Base-by-base conservation (phyloP, 805 yeast species). In the Jamesozyma piceae region DNA sequence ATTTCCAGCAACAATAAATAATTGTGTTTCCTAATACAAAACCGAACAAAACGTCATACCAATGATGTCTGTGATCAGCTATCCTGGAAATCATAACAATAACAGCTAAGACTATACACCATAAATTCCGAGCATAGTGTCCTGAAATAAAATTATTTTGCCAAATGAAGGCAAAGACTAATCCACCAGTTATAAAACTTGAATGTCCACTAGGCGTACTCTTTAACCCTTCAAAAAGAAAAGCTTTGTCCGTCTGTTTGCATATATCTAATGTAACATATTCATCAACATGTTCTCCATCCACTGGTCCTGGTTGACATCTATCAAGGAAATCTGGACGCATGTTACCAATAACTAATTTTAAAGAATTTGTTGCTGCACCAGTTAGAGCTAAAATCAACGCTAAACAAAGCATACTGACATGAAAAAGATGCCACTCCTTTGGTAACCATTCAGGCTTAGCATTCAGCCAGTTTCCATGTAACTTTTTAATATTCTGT, bases 301-400 rank as follows among this genome's bases (percentile, higher is more conserved):
- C 38, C 15, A 29, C 43, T 10, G 44, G 39, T 22, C 42, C 35
- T 13, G 53, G 55, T n/a, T 46, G 48, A 42, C 64, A 59, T 33
- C 64, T 45, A 1, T 46, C 57, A 10, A 59, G 15, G 43, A 59
- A 59, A 46, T 59, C 64, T 3, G 64, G 64, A 21, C 64, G 44
- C 10, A 51, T 38, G 42, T 59, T 58, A 28, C 57, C 50, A 33
- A 59, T 52, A 21, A 46, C 20, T 17, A 55, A 48, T 35, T 59
- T 59, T 18, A 59, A 42, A 8, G 49, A 40, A 43, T 58, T 53
- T 11, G 64, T 59, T 11, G 50, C 15, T 18, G 49, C 53, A n/a
- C 55, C 62, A 22, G 48, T 55, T 27, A 55, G 34, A 15, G 53
- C 49, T 20, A 58, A 29, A 4, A 51, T 43, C 15, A 57, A 42